Base-by-base conservation (phyloP, 495 filamentous ascomycete genomes). In the Aspergillus sclerotiicarbonarius region DNA sequence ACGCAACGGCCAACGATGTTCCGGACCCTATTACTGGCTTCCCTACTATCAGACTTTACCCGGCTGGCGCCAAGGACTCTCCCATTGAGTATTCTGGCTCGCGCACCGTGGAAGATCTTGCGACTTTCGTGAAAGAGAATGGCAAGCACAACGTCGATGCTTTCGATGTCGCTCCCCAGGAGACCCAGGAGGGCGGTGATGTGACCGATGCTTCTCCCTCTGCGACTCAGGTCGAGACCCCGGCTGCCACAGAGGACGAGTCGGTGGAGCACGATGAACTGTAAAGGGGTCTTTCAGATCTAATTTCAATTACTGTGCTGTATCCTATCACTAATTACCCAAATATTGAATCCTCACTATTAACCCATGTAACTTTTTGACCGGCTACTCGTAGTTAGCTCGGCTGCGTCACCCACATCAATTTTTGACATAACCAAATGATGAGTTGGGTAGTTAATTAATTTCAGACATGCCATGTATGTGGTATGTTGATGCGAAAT, bases 21-120 rank as follows among this genome's bases (percentile, higher is more conserved):
- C 94, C 95, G 12, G 92, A 97, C 73, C 88, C 96, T 71, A 94
- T 99, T 72, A 85, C 89, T 71, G 94, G 94, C 53, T 99, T 99
- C 90, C 94, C 94, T 30, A 99, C 94, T 70, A 98, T 99, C 84
- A 99, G 97, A 84, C 83, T 99, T 37, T 99, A 85, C 87, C 86
- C 91, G 57, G 94, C 95, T 55, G 92, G 92, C 59, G 78, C 82
- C 71, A 99, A 99, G 84, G 81, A 81, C 63, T 75, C 86, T 60
- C 89, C 94, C 18, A 78, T 97, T 64, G 90, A 89, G 63, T 99
- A 97, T 82, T 79, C 81, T 51, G 94, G 94, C 60, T 84, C 89
- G 44, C 91, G 94, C 68, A 95, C 90, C 47, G 81, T 96, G 53
- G 93, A 99, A 75, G 94, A 98, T 65, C 85, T 99, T 46, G 90